These are phyloP conservation scores for Skeletonema grethae DNA, from an alignment of 108 stramenopile species.

Conservation along the genomic window DNA sequence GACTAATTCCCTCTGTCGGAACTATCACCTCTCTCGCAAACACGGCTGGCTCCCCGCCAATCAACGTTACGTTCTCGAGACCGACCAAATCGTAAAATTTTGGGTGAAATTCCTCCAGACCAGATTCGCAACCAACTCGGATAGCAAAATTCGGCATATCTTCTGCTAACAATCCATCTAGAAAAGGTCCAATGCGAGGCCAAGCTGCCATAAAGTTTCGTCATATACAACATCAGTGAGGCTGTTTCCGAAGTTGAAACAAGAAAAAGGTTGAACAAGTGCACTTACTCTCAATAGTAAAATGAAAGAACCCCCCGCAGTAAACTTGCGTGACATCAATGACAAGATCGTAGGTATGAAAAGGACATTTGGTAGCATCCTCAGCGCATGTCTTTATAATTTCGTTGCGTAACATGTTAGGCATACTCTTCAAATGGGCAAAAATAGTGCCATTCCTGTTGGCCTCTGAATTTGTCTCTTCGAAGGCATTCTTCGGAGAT, in stretches of 20 bases:
- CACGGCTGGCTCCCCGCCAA: background rate
- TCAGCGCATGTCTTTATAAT: conserved; percentile 1
- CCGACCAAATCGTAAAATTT: conserved; percentile 4
- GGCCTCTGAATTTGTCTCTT: background rate
- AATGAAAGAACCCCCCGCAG: conserved; percentile 8
- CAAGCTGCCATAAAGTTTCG: background rate
- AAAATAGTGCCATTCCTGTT: background rate
- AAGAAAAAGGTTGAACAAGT: background rate
- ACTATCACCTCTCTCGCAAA: conserved; percentile 7
- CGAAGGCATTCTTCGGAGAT: background rate
- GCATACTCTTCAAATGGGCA: background rate
- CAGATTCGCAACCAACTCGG: background rate
- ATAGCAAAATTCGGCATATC: background rate
- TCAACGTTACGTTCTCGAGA: background rate
- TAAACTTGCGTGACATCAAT: conserved; percentile 9
- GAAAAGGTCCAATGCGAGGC: conserved; percentile 7
- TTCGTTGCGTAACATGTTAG: background rate
- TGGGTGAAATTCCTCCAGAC: background rate
- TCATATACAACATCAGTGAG: background rate
- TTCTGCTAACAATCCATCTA: conserved; percentile 8
- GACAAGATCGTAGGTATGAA: conserved; percentile 3
- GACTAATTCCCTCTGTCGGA: conserved; percentile 6
- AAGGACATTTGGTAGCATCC: background rate
- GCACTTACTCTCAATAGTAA: background rate
- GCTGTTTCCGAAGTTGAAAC: background rate